Conservation (phyloP, 441 rosid species). For the Croton setiger region DNA sequence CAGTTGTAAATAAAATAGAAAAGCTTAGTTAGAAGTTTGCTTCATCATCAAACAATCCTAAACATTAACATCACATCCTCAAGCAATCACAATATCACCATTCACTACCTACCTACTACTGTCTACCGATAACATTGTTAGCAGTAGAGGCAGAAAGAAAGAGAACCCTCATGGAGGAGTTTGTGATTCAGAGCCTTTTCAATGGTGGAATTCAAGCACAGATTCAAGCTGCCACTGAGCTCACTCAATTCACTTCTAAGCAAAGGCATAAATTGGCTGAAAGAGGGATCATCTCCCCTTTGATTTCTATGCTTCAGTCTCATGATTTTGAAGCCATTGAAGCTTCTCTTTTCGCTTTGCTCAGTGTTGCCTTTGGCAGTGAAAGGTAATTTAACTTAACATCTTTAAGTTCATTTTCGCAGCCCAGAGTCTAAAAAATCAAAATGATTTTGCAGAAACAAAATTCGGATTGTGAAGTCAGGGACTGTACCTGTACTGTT, state of each 20-base stretch:
- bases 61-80: slow-evolving; percentile 38
- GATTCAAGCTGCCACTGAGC: slow-evolving; percentile 58
- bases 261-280: slow-evolving; percentile 66
- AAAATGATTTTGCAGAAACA: slow-evolving; percentile 53
- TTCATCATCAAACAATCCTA: slow-evolving; percentile 63
- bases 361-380: slow-evolving; percentile 81
- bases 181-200: slow-evolving; percentile 44
- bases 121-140: slow-evolving; percentile 11
- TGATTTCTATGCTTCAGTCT: slow-evolving; percentile 64
- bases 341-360: slow-evolving; percentile 68
- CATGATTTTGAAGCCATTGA: slow-evolving; percentile 57
- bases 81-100: slow-evolving; percentile 52
- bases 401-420: neutral
- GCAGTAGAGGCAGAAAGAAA: neutral
- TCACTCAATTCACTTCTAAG: slow-evolving; percentile 44
- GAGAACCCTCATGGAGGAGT: slow-evolving; percentile 49
- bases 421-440: neutral
- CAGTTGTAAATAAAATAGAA: slow-evolving; percentile 11
- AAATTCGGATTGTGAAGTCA: slow-evolving; percentile 54
- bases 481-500: slow-evolving; percentile 57
- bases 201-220: slow-evolving; percentile 45
- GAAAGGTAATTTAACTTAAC: slow-evolving; percentile 46
- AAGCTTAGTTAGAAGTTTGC: slow-evolving; percentile 40
- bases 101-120: neutral
- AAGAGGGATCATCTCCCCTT: slow-evolving; percentile 56